Conservation (phyloP, 352 stramenopile species). For the Phytophthora pistaciae region DNA sequence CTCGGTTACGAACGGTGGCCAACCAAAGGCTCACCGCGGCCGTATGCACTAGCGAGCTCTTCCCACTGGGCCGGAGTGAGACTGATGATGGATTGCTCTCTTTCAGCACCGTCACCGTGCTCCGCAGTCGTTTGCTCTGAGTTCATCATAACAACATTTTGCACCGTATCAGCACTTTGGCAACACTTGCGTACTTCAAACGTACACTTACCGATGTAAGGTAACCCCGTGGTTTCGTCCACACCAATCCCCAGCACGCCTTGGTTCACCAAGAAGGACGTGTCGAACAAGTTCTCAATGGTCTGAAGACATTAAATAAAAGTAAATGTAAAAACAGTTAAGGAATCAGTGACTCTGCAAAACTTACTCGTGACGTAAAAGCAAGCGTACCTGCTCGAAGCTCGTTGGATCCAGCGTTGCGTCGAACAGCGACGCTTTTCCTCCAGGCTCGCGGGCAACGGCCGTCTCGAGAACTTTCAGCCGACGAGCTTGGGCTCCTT, state of each 20-base stretch:
- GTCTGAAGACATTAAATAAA: background rate
- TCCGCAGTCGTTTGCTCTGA: background rate
- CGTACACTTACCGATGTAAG: conserved; percentile 13
- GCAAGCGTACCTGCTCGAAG: conserved; percentile 18
- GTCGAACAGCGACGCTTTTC: conserved; percentile 17
- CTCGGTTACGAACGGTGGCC: conserved; percentile 5
- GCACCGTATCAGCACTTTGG: background rate
- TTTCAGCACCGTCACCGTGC: background rate
- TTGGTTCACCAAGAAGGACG: conserved; percentile 17
- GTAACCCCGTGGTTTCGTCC: conserved; percentile 4
- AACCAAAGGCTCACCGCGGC: conserved; percentile 15
- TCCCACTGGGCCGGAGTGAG: conserved; percentile 24
- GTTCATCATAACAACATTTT: background rate
- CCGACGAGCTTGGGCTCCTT: conserved; percentile 7
- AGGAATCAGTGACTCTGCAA: background rate
- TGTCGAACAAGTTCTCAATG: conserved; percentile 23
- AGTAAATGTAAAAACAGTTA: background rate
- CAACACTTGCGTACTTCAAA: background rate
- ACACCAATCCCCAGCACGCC: conserved; percentile 13
- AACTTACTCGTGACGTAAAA: no score
- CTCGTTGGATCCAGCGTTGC: conserved; percentile 15
- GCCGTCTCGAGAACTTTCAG: conserved; percentile 10
- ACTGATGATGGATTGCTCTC: conserved; percentile 17
- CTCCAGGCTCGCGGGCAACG: background rate
- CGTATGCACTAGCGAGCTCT: conserved; percentile 5